phyloP scores from a whole-genome alignment of 2,329 filamentous ascomycete genomes.

The Shiraia sp. region DNA sequence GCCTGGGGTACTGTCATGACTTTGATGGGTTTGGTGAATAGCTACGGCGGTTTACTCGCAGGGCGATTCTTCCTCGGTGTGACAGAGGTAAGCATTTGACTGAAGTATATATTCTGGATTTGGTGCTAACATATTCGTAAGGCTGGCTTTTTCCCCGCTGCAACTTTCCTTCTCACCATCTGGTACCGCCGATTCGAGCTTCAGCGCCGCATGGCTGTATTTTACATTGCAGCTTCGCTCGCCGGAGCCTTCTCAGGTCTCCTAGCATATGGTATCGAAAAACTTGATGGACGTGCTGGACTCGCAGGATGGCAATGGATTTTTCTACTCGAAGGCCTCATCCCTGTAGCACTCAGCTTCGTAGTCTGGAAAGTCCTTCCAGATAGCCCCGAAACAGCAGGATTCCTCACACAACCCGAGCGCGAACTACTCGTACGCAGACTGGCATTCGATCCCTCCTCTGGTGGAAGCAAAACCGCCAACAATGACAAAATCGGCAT shows the following conservation, averaged over 20 bases:
- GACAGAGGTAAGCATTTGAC: conserved; percentile 34
- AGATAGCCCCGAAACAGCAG: conserved; percentile 51
- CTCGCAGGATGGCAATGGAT: conserved; percentile 38
- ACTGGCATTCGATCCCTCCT: conserved; percentile 49
- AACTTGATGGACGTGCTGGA: conserved; percentile 29
- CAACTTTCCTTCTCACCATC: conserved; percentile 49
- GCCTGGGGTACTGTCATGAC: conserved; percentile 50
- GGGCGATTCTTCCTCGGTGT: conserved; percentile 29
- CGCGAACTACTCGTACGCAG: conserved; percentile 38
- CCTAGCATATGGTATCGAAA: conserved; percentile 36
- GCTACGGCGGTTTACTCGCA: conserved; percentile 20
- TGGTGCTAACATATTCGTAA: conserved; percentile 7
- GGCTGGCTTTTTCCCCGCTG: conserved; percentile 66
- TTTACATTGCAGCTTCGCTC: conserved; percentile 36
- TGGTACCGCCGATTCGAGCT: conserved; percentile 41
- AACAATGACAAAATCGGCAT: conserved; percentile 54
- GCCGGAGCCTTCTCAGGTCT: conserved; percentile 40
- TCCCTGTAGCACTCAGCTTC: conserved; percentile 45
- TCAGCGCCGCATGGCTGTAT: conserved; percentile 39
- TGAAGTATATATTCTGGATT: not conserved
- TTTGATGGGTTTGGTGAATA: conserved; percentile 18
- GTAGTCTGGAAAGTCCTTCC: conserved; percentile 58
- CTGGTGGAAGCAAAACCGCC: conserved; percentile 50
- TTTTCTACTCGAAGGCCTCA: conserved; percentile 31
- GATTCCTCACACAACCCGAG: conserved; percentile 40